Conservation (phyloP, 2,329 filamentous ascomycete genomes). For the Aspergillus sp. region DNA sequence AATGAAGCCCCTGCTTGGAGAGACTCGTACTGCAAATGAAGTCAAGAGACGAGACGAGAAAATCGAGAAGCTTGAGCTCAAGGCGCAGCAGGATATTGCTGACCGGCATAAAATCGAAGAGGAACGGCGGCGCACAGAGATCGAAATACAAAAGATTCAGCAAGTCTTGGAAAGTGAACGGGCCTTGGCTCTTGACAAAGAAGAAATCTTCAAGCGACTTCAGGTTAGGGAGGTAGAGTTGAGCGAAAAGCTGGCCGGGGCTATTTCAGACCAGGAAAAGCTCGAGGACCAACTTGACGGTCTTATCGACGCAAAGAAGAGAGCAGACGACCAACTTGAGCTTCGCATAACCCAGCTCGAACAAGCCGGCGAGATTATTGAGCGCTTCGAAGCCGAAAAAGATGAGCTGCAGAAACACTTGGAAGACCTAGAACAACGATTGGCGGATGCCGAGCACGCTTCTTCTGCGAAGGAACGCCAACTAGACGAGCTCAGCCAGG, state of each 20-base stretch:
- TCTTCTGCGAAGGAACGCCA: constrained; percentile 67
- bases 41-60: constrained; percentile 92
- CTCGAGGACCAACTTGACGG: constrained; percentile 90
- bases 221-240: constrained; percentile 87
- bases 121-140: constrained; percentile 75
- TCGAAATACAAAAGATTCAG: constrained; percentile 81
- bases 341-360: constrained; percentile 73
- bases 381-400: constrained; percentile 79
- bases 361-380: constrained; percentile 81
- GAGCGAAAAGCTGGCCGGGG: constrained; percentile 83
- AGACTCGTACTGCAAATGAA: constrained; percentile 82
- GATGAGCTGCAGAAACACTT: constrained; percentile 61
- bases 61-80: constrained; percentile 77
- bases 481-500: constrained; percentile 68
- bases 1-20: constrained; percentile 91
- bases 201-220: constrained; percentile 96
- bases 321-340: constrained; percentile 75
- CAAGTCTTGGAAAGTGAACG: constrained; percentile 93
- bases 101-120: constrained; percentile 79
- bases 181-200: constrained; percentile 91
- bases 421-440: constrained; percentile 59
- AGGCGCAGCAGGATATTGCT: constrained; percentile 67
- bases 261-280: constrained; percentile 86
- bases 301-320: constrained; percentile 79
- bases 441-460: constrained; percentile 61